A percentile compares a stretch with the other conserved stretches of the same genome.
phyloP scores from a whole-genome alignment of 2,329 filamentous ascomycete genomes.

The Fusarium algeriense region DNA sequence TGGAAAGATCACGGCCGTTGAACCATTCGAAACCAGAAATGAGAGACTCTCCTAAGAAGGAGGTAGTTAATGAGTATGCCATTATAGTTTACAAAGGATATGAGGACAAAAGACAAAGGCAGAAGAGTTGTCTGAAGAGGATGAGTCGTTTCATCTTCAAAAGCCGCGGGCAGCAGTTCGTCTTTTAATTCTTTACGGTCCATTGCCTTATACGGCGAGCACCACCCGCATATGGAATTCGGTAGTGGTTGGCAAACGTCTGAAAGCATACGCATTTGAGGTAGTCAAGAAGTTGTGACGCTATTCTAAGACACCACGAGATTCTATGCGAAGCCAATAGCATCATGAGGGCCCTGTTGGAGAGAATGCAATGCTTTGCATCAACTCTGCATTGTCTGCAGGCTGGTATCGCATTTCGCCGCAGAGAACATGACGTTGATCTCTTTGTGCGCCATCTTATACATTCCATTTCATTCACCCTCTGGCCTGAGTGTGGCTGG shows the following conservation, averaged over 20 bases:
- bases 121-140: constrained; percentile 11
- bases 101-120: constrained; percentile 14
- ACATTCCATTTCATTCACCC: constrained; percentile 31
- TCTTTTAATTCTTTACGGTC: constrained; percentile 39
- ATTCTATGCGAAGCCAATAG: constrained; percentile 21
- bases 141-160: constrained; percentile 14
- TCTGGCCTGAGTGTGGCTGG: constrained; percentile 21
- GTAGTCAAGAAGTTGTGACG: constrained; percentile 23
- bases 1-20: constrained; percentile 68
- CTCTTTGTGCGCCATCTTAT: constrained; percentile 40
- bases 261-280: constrained; percentile 39
- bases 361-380: constrained; percentile 41
- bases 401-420: constrained; percentile 1
- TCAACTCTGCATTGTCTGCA: constrained; percentile 15
- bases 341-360: background rate
- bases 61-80: constrained; percentile 58
- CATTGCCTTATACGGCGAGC: constrained; percentile 21
- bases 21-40: constrained; percentile 64
- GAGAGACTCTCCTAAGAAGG: constrained; percentile 58
- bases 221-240: constrained; percentile 38
- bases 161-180: constrained; percentile 17
- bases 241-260: constrained; percentile 30
- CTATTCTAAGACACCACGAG: constrained; percentile 42
- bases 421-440: background rate
- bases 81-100: constrained; percentile 40